Percentiles rank a stretch among this genome's conserved stretches.
Evolutionary conservation across 2,329 filamentous ascomycete species (phyloP).

Genomic region (Aspergillus terreus): DNA sequence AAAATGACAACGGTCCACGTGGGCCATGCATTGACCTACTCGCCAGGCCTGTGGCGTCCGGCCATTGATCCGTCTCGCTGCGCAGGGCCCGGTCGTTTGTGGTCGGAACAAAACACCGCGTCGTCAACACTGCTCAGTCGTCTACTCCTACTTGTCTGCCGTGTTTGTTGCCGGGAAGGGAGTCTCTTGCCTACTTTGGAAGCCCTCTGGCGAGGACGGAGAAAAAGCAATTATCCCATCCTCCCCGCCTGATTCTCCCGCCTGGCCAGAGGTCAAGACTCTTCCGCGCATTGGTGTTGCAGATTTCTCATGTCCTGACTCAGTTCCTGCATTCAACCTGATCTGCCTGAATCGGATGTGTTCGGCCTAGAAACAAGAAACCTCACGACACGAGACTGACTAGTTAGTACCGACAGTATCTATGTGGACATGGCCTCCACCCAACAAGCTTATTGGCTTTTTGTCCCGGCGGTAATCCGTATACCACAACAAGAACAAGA

Average conservation of each 20-base stretch:
- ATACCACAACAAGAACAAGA: background rate
- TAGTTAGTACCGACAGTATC: background rate
- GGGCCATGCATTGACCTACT: constrained; percentile 15
- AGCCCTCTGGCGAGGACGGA: background rate
- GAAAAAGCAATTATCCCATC: no score
- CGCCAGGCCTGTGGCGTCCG: background rate
- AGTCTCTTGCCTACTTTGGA: background rate
- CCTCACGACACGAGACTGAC: background rate
- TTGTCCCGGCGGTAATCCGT: background rate
- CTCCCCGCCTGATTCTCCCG: no score
- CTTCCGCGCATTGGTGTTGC: no score
- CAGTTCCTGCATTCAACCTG: background rate
- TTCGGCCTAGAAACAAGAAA: background rate
- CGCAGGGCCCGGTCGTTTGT: no score
- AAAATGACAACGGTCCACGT: constrained; percentile 11
- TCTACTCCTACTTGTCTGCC: no score
- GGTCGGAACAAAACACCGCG: background rate
- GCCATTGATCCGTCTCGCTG: no score
- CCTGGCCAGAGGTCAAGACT: no score
- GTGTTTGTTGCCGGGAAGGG: background rate
- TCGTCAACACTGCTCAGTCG: no score
- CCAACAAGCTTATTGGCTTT: background rate
- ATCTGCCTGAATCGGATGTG: background rate
- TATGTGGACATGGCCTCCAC: background rate
- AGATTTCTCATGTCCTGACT: background rate